Evolutionary conservation across 768 basidiomycete species (phyloP), one percentile per base, ranked within the genome.

Genomic region (Auricularia auricula-judae): DNA sequence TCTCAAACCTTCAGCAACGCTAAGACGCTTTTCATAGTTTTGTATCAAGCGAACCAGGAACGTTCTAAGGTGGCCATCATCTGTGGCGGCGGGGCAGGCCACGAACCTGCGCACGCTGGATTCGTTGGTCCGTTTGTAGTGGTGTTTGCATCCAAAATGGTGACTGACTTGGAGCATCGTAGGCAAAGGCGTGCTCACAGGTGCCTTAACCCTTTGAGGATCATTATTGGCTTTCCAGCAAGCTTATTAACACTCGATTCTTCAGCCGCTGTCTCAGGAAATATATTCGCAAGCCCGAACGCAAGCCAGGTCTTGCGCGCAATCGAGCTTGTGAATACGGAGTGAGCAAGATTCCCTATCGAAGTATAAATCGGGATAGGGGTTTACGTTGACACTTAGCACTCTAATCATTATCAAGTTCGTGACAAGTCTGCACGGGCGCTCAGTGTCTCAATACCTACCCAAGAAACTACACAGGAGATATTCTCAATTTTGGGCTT

Each of bases 261-360:
- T 16, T 21, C 69, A 80, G 85, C 86, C 42, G 91, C 93, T 36
- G 89, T 96, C 7, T 91, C 87, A 68, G 95, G 95, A 7, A 89
- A 84, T 69, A 79, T 97, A 44, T 98, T 97, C 71, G 93, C 95
- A 2, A 91, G 89, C 18, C 95, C 95, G 0, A 95, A 87, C 69
- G 84, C 92, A 3, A 82, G 82, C 62, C 95, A 97, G 74, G 89
- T 98, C 62, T 80, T 84, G 61, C 81, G 88, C 29, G 93, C 84
- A 3, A 87, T 97, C 67, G 86, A 93, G 65, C 78, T 91, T 51
- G 81, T 89, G 10, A 82, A 83, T 69, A 89, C 84, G 68, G 81
- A 86, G 47, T 51, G 47, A 51, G 56, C 29, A 14, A 8, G 5
- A 33, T 34, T 12, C 23, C 5, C 29, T 29, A 29, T 29, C 29